Conservation (phyloP, 768 basidiomycete genomes). For the Lentinula aciculospora region DNA sequence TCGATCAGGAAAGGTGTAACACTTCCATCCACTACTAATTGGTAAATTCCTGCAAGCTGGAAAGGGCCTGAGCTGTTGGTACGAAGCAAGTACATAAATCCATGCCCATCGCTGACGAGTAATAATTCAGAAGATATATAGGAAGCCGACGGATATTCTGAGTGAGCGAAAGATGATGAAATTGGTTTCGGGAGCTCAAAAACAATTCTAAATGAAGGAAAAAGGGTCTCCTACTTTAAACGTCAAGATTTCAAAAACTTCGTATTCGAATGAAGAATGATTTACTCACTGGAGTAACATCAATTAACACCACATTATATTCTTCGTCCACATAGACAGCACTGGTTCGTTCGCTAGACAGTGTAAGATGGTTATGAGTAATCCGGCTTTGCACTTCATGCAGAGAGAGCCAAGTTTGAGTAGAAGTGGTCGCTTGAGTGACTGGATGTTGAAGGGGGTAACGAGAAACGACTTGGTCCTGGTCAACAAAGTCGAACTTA, state of each 20-base stretch:
- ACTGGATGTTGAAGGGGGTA: constrained; percentile 49
- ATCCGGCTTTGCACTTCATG: constrained; percentile 83
- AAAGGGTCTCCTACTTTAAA: constrained; percentile 42
- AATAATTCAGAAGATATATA: constrained; percentile 46
- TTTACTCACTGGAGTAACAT: constrained; percentile 50
- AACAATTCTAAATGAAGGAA: constrained; percentile 48
- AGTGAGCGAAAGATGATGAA: constrained; percentile 36
- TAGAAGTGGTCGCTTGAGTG: constrained; percentile 57
- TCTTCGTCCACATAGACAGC: constrained; percentile 67
- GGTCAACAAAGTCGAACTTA: constrained; percentile 57
- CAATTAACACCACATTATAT: constrained; percentile 54
- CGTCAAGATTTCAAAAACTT: constrained; percentile 4
- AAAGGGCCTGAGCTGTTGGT: constrained; percentile 33
- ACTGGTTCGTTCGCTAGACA: constrained; percentile 36
- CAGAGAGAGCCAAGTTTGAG: constrained; percentile 59
- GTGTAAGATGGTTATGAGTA: constrained; percentile 73
- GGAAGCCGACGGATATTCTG: constrained; percentile 71
- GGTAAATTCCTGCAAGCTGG: constrained; percentile 46
- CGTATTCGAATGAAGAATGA: constrained; percentile 1
- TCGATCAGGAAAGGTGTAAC: constrained; percentile 32
- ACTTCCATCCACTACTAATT: constrained; percentile 33
- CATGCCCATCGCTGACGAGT: constrained; percentile 66
- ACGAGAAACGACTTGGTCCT: constrained; percentile 48
- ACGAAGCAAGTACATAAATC: constrained; percentile 57
- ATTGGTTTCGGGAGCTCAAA: constrained; percentile 58